phyloP scores from a whole-genome alignment of 129 eudicot species.

The Centaurea solstitialis region DNA sequence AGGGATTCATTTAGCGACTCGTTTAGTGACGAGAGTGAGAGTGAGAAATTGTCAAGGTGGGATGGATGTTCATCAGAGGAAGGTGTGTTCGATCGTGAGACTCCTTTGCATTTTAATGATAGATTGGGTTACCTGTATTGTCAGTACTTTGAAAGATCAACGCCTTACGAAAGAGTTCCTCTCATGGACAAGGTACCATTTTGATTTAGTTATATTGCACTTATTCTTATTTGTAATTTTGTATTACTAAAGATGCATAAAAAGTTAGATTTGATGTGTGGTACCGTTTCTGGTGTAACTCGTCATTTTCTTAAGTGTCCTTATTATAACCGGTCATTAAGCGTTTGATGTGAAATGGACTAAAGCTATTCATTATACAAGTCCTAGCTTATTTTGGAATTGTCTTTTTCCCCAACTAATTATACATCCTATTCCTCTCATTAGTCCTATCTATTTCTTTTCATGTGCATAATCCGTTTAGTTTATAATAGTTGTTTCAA shows the following conservation, averaged over 20 bases:
- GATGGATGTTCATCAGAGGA: conserved; percentile 89
- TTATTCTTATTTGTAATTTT: not conserved
- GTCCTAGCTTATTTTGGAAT: too few species aligned
- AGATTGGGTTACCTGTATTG: conserved; percentile 59
- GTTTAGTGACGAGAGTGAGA: conserved; percentile 89
- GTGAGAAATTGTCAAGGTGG: conserved; percentile 91
- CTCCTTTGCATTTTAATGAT: conserved; percentile 30
- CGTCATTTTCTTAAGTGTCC: not conserved
- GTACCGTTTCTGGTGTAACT: not conserved
- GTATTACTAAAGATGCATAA: not conserved
- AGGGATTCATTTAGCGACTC: conserved; percentile 91
- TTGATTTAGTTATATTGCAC: not conserved
- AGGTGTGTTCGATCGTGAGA: conserved; percentile 57
- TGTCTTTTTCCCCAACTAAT: too few species aligned
- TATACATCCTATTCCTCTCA: too few species aligned
- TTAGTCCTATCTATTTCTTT: too few species aligned
- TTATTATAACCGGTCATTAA: not conserved
- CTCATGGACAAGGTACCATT: conserved; percentile 75
- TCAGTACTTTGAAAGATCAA: conserved; percentile 64
- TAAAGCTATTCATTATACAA: too few species aligned
- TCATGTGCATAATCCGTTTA: too few species aligned
- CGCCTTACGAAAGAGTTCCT: conserved; percentile 75
- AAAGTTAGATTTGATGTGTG: not conserved
- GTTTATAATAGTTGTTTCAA: too few species aligned
- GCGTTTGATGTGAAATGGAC: too few species aligned